A percentile compares a stretch with the other conserved stretches of the same genome.
These are phyloP conservation scores for Xylariaceae sp. DNA, from an alignment of 2,329 filamentous ascomycete genomes.

Conservation along the genomic window DNA sequence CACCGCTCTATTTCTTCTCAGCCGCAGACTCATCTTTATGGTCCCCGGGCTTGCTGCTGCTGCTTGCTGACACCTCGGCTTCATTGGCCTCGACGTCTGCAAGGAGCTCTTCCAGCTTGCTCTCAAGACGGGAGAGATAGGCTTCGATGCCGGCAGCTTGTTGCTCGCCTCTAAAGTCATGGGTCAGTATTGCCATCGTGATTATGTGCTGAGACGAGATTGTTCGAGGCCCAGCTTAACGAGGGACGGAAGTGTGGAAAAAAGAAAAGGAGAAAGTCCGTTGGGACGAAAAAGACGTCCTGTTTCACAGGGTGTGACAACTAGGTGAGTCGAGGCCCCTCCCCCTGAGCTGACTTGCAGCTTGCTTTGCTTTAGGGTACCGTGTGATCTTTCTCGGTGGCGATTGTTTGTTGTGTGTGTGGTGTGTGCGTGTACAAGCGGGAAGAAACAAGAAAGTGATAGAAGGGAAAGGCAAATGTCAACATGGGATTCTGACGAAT, in stretches of 20 bases:
- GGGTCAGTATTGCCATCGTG: too few relatives aligned
- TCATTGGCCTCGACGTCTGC: constrained; percentile 26
- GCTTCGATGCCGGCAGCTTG: constrained; percentile 32
- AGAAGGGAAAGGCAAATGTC: constrained; percentile 15
- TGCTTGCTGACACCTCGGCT: neutral
- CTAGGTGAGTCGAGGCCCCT: neutral
- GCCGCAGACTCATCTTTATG: neutral
- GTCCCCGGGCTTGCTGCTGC: neutral
- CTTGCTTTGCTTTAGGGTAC: constrained; percentile 1
- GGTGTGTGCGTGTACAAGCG: too few relatives aligned
- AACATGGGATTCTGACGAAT: constrained; percentile 24
- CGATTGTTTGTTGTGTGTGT: constrained; percentile 1
- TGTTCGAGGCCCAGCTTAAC: too few relatives aligned
- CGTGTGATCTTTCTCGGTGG: constrained; percentile 14
- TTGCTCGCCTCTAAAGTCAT: constrained; percentile 29
- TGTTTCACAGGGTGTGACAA: too few relatives aligned
- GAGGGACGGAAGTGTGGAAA: too few relatives aligned
- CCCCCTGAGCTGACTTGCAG: neutral
- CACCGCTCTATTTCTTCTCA: constrained; percentile 6
- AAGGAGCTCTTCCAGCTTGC: constrained; percentile 32
- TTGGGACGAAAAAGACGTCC: too few relatives aligned
- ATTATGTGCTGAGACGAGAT: too few relatives aligned
- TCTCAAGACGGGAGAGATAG: constrained; percentile 30
- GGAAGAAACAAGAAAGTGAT: too few relatives aligned
- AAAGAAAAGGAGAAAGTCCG: too few relatives aligned